Evolutionary conservation across 2,329 filamentous ascomycete genomes (phyloP).

Genomic region (Talaromyces funiculosus): DNA sequence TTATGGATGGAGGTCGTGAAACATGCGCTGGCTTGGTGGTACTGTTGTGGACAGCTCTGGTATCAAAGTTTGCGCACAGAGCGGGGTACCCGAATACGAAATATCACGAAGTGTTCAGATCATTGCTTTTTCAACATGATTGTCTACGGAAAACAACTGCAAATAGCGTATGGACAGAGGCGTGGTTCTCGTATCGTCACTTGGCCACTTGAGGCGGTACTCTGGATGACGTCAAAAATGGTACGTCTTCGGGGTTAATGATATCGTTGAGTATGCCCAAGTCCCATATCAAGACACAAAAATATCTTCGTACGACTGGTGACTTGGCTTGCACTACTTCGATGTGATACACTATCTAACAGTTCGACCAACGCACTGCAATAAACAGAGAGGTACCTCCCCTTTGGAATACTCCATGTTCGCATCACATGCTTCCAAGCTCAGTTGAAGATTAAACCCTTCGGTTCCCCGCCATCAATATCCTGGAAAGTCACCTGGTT

Average conservation of each 20-base stretch:
- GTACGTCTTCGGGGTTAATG: background rate
- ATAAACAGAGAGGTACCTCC: no score
- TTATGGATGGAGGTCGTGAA: background rate
- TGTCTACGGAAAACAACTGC: background rate
- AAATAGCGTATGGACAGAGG: background rate
- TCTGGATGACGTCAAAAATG: conserved; percentile 3
- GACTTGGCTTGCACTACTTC: background rate
- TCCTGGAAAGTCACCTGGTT: conserved; percentile 15
- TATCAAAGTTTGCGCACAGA: background rate
- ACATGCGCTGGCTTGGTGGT: background rate
- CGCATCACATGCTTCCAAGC: background rate
- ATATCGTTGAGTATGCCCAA: background rate
- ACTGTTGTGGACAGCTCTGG: background rate
- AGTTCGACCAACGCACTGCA: background rate
- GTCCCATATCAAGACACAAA: background rate
- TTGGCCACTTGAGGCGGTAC: conserved; percentile 1
- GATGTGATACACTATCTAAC: background rate
- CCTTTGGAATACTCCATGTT: background rate
- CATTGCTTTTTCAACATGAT: background rate
- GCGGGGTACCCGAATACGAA: background rate
- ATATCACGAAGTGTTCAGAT: background rate
- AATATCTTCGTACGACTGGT: background rate
- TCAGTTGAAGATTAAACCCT: conserved; percentile 7
- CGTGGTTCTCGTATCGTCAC: background rate
- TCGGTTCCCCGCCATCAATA: conserved; percentile 20